Evolutionary conservation across 495 filamentous ascomycete species (phyloP), one percentile per base, ranked within the genome.

Genomic region (Cryomyces antarcticus): DNA sequence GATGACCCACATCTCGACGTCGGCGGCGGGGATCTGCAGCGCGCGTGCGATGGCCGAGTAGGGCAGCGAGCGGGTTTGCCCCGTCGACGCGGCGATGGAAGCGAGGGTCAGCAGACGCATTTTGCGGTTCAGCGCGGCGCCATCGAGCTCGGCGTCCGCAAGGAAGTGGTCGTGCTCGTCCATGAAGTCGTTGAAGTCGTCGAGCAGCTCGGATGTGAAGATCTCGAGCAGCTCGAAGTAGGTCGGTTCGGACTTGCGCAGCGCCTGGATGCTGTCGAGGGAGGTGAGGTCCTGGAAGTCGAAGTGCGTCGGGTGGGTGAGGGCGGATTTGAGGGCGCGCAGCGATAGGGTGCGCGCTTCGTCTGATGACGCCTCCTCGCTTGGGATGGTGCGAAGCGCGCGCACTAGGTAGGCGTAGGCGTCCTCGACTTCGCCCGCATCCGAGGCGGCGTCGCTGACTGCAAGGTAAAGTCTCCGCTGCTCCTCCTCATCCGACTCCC

Each of bases 1-100:
- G 49, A 97, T 97, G 41, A 93, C 80, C 89, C 89, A 97, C 70
- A 85, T 79, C 69, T 97, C 89, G 7, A 94, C 83, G 38, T 95
- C 84, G 44, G 80, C 76, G 28, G 57, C 49, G 12, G 81, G 74
- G 35, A 97, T 75, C 58, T 87, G 78, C 31, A 97, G 72, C 5
- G 83, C 75, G 45, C 78, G 74, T 36, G 80, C 71, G 52, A 97
- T 94, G 45, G 71, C 69, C 48, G 66, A 67, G 62, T 97, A 97
- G 31, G 85, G 77, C 35, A 97, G 73, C 42, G 84, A 81, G 45
- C 86, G 78, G 49, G 74, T 82, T 11, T 76, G 74, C 11, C 48
- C 39, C 2, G 80, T 80, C 46, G 77, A 71, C 30, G 92, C 83
- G 12, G 87, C 85, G 30, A 96, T 67, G 11, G 80, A 85, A 38